These are phyloP conservation scores for Hippophae rhamnoides DNA, from an alignment of 306 rosid genomes.

Conservation along the genomic window DNA sequence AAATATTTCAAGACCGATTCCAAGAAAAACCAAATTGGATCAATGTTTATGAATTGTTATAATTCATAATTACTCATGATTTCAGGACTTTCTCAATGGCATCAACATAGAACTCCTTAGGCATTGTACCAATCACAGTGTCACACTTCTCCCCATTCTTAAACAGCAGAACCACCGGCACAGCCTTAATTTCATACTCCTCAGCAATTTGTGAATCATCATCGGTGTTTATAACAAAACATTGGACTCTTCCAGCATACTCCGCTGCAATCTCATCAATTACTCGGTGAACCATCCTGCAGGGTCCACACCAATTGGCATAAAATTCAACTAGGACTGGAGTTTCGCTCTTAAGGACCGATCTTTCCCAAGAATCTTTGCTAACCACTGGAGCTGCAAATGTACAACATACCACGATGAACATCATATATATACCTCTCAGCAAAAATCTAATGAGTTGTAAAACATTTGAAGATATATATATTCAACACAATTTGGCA, in stretches of 20 bases:
- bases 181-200: constrained; percentile 78
- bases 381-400: constrained; percentile 52
- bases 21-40: no score
- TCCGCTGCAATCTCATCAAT: constrained; percentile 68
- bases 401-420: not conserved
- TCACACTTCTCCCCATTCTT: constrained; percentile 75
- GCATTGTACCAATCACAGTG: constrained; percentile 86
- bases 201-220: constrained; percentile 54
- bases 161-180: constrained; percentile 79
- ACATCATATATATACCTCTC: constrained; percentile 13
- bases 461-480: no score
- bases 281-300: constrained; percentile 82
- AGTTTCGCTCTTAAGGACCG: constrained; percentile 47
- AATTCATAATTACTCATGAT: constrained; percentile 21
- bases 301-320: constrained; percentile 94
- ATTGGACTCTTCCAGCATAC: constrained; percentile 63
- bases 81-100: constrained; percentile 74
- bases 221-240: constrained; percentile 72
- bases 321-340: constrained; percentile 86
- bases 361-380: constrained; percentile 57
- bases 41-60: no score
- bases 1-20: no score
- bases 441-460: not conserved
- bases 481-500: no score
- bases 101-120: constrained; percentile 78